These are phyloP conservation scores for Durio zibethinus DNA, from an alignment of 345 rosid species.

Conservation along the genomic window DNA sequence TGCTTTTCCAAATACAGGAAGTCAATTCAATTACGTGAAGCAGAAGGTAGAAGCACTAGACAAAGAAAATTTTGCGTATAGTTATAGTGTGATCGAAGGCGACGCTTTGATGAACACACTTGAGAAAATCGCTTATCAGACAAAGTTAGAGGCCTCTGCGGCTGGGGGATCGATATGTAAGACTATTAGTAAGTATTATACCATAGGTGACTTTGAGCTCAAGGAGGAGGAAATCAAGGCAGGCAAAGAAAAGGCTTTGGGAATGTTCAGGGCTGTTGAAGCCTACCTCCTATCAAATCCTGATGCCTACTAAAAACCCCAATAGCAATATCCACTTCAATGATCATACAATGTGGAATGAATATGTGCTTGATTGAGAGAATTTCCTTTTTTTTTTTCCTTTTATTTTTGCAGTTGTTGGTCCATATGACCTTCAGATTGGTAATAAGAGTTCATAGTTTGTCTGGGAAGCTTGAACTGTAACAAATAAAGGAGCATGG, in stretches of 20 bases:
- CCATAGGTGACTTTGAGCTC: constrained; percentile 19
- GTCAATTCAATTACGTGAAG: constrained; percentile 18
- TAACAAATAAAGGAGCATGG: neutral
- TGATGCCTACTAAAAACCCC: constrained; percentile 17
- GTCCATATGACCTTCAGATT: neutral
- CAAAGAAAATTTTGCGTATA: constrained; percentile 8
- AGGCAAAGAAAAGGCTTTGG: constrained; percentile 27
- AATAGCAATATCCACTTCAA: neutral
- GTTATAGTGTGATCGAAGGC: constrained; percentile 32
- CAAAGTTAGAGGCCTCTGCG: constrained; percentile 24
- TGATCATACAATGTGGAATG: neutral
- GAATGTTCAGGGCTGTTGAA: constrained; percentile 30
- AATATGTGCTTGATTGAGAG: neutral
- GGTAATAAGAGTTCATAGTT: neutral
- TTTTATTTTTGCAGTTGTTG: neutral
- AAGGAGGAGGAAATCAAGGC: constrained; percentile 33
- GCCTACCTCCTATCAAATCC: constrained; percentile 36
- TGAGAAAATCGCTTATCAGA: constrained; percentile 31
- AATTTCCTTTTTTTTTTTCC: too few relatives aligned
- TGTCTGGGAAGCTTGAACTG: neutral
- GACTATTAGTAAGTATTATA: constrained; percentile 17
- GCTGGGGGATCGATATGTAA: constrained; percentile 21
- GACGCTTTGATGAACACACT: constrained; percentile 19
- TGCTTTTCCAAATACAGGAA: too few relatives aligned
- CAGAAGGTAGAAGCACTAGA: constrained; percentile 29